Percentiles rank a stretch among this genome's conserved stretches.
Evolutionary conservation across 2,329 filamentous ascomycete genomes (phyloP).

Genomic region (Pseudocercospora vitis): DNA sequence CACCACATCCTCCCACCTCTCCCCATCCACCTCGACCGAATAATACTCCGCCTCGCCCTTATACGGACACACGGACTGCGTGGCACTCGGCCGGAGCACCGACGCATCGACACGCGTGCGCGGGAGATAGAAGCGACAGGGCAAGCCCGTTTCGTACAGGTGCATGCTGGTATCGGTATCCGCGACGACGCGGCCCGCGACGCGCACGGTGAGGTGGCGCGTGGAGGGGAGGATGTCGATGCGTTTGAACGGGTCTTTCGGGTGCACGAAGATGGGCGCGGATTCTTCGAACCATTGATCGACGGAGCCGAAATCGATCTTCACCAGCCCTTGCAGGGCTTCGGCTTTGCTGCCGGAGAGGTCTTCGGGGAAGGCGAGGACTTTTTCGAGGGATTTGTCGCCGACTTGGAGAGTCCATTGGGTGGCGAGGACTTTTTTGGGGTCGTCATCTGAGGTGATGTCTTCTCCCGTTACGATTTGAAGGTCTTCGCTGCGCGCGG

Average conservation of each 20-base stretch:
- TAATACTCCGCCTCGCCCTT: slow-evolving; percentile 67
- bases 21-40: slow-evolving; percentile 48
- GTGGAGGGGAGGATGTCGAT: slow-evolving; percentile 61
- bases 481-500: too few relatives aligned
- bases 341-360: slow-evolving; percentile 21
- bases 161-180: slow-evolving; percentile 51
- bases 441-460: too few relatives aligned
- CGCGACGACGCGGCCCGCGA: slow-evolving; percentile 52
- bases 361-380: slow-evolving; percentile 25
- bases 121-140: slow-evolving; percentile 61
- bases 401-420: slow-evolving; percentile 29
- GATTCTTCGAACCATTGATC: slow-evolving; percentile 61
- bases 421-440: slow-evolving; percentile 27
- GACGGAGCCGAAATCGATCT: slow-evolving; percentile 31
- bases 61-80: slow-evolving; percentile 63
- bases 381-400: slow-evolving; percentile 21
- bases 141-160: slow-evolving; percentile 61
- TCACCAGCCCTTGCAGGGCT: slow-evolving; percentile 27
- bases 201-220: slow-evolving; percentile 53
- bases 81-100: slow-evolving; percentile 52
- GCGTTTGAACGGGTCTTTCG: slow-evolving; percentile 67
- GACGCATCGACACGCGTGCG: slow-evolving; percentile 51
- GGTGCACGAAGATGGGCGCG: slow-evolving; percentile 59
- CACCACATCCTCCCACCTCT: slow-evolving; percentile 52
- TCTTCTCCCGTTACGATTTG: slow-evolving; percentile 23